Conservation (phyloP, 768 basidiomycete species). For the Hortiboletus campestris region DNA sequence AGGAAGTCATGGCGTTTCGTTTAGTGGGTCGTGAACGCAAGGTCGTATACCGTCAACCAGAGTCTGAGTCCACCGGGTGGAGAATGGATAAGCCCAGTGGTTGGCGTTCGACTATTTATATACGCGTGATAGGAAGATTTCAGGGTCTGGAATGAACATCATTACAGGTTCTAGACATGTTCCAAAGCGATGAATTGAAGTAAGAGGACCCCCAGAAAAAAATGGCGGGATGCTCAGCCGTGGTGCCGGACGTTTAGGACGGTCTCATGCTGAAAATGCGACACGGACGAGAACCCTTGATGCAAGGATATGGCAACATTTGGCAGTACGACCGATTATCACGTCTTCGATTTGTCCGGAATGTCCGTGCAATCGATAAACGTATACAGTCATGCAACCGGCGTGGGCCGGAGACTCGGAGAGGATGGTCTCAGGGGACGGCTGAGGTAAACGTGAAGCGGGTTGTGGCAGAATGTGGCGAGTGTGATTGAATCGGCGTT, state of each 20-base stretch:
- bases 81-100: constrained; percentile 5
- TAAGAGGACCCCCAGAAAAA: constrained; percentile 35
- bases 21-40: constrained; percentile 14
- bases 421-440: constrained; percentile 13
- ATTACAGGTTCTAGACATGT: constrained; percentile 22
- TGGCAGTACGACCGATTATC: constrained; percentile 17
- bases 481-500: constrained; percentile 23
- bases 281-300: constrained; percentile 10
- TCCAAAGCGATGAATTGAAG: constrained; percentile 29
- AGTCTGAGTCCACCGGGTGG: constrained; percentile 8
- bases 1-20: constrained; percentile 43
- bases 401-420: constrained; percentile 3
- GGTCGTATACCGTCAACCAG: constrained; percentile 17
- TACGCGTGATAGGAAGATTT: constrained; percentile 20
- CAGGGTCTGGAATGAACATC: constrained; percentile 22
- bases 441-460: constrained; percentile 32
- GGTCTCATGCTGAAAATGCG: constrained; percentile 20
- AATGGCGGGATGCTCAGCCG: constrained; percentile 14
- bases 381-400: constrained; percentile 11
- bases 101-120: constrained; percentile 21
- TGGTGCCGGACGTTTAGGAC: constrained; percentile 18
- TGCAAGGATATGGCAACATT: constrained; percentile 5
- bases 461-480: constrained; percentile 7
- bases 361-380: constrained; percentile 21
- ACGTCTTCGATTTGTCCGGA: constrained; percentile 34